Percentiles rank a stretch among this genome's conserved stretches.
Evolutionary conservation across 169 alveolate species (phyloP).

Genomic region (Plasmodium gonderi): DNA sequence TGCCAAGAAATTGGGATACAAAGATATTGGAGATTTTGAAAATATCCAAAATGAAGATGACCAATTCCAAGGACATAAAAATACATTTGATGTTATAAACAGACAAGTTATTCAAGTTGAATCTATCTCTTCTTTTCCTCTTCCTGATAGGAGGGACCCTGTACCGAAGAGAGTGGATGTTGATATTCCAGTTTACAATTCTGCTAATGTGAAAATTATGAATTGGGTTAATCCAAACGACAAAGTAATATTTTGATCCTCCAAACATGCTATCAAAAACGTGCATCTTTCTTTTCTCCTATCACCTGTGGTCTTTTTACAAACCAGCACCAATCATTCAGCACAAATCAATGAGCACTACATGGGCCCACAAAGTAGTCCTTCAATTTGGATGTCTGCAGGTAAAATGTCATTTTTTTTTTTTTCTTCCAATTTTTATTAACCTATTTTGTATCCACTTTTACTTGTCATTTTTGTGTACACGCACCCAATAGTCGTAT

Average conservation of each 20-base stretch:
- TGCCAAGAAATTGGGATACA: conserved; percentile 78
- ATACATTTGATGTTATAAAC: conserved; percentile 83
- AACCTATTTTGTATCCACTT: too few species aligned
- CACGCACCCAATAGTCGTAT: too few species aligned
- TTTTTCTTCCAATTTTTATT: too few species aligned
- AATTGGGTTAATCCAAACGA: conserved; percentile 93
- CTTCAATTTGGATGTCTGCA: too few species aligned
- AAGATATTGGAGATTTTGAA: conserved; percentile 79
- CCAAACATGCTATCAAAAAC: too few species aligned
- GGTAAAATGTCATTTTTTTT: too few species aligned
- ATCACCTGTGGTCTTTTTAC: too few species aligned
- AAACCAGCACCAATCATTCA: background rate
- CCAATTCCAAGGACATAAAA: conserved; percentile 71
- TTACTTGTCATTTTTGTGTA: too few species aligned
- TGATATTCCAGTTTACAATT: conserved; percentile 86
- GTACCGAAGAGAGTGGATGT: conserved; percentile 92
- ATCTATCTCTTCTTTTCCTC: conserved; percentile 81
- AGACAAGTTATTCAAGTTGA: conserved; percentile 85
- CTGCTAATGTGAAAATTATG: conserved; percentile 85
- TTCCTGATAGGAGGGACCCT: conserved; percentile 86
- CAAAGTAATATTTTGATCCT: conserved; percentile 81
- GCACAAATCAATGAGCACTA: too few species aligned
- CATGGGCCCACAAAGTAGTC: too few species aligned
- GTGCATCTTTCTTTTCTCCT: too few species aligned
- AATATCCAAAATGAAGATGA: conserved; percentile 80